Evolutionary conservation across 2,329 filamentous ascomycete species (phyloP), one percentile per base, ranked within the genome.

Genomic region (Monilinia vaccinii-corymbosi): DNA sequence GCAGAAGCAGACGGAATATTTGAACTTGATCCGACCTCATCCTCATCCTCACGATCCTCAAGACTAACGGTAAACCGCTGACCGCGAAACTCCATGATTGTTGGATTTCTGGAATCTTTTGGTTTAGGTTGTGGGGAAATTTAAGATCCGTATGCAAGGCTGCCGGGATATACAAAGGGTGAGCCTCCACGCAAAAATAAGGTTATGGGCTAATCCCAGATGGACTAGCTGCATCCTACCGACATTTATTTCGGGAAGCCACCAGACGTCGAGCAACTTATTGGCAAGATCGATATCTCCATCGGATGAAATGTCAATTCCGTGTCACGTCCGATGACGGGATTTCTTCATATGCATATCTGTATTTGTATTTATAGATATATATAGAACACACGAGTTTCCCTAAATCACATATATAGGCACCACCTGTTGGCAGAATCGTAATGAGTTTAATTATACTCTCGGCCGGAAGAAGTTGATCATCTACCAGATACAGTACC

Each of bases 21-120:
- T 60, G 66, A 58, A 51, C 52, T 56, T 63, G 64, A 60, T 62
- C 67, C 57, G 63, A 60, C 55, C 38, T 75, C 72, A 47, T 75
- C 75, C 31, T 77, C 76, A 57, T 79, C 78, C 31, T 77, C 76
- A 57, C 79, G 78, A 38, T 80, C 79, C 38, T 81, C 81, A 32
- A 87, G 74, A 67, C 86, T 78, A 21, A 87, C 70, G 32, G 80
- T 75, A 64, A 88, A 85, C 56, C 81, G 78, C 66, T 87, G 79
- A 47, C 85, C 85, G 61, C 77, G 75, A 48, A 83, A 75, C 65
- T 74, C 76, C 78, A 81, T 76, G 36, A 71, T 64, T 72, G n/a
- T 47, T 31, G 9, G 42, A 23, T 31, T 36, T 36, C 23, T 38
- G 55, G 21, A 38, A 23, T 57, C 13, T 49, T 46, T 31, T 52